These are phyloP conservation scores for Dicorynia guianensis DNA, from an alignment of 306 rosid species.

Conservation along the genomic window DNA sequence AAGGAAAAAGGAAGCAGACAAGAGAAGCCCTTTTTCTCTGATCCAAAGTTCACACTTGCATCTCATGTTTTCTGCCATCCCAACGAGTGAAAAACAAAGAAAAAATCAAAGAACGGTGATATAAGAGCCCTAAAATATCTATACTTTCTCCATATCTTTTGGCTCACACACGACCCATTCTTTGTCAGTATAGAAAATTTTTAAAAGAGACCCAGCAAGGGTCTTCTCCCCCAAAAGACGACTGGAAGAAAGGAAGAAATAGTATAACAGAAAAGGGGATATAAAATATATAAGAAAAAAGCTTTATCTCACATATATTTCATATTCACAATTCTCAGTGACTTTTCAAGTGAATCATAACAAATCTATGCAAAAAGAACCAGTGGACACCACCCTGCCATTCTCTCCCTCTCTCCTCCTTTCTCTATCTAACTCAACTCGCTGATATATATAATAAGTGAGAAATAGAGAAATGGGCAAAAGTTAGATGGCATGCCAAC, in stretches of 20 bases:
- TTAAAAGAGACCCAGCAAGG: slow-evolving; percentile 53
- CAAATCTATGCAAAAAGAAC: slow-evolving; percentile 55
- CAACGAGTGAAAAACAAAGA: slow-evolving; percentile 19
- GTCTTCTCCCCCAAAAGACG: slow-evolving; percentile 30
- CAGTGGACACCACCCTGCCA: slow-evolving; percentile 38
- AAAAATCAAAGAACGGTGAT: slow-evolving; percentile 39
- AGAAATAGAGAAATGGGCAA: slow-evolving; percentile 34
- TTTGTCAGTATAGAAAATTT: slow-evolving; percentile 64
- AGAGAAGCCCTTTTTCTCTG: slow-evolving; percentile 58
- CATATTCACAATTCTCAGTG: slow-evolving; percentile 54
- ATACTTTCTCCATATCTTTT: slow-evolving; percentile 38
- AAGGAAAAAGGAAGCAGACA: slow-evolving; percentile 58
- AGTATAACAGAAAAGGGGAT: slow-evolving; percentile 26
- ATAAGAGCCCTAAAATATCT: slow-evolving; percentile 42
- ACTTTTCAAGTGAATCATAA: slow-evolving; percentile 52
- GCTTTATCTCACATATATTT: slow-evolving; percentile 44
- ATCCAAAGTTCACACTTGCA: slow-evolving; percentile 59
- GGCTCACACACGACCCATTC: slow-evolving; percentile 50
- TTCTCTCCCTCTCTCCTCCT: slow-evolving; percentile 24
- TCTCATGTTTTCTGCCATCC: slow-evolving; percentile 41
- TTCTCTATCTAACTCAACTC: slow-evolving; percentile 16
- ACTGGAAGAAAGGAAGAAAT: slow-evolving; percentile 16
- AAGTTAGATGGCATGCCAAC: slow-evolving; percentile 59
- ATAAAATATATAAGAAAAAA: slow-evolving; percentile 5
- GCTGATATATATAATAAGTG: slow-evolving; percentile 32